Base-by-base conservation (phyloP, 495 filamentous ascomycete genomes). In the Hypomontagnella submonticulosa region DNA sequence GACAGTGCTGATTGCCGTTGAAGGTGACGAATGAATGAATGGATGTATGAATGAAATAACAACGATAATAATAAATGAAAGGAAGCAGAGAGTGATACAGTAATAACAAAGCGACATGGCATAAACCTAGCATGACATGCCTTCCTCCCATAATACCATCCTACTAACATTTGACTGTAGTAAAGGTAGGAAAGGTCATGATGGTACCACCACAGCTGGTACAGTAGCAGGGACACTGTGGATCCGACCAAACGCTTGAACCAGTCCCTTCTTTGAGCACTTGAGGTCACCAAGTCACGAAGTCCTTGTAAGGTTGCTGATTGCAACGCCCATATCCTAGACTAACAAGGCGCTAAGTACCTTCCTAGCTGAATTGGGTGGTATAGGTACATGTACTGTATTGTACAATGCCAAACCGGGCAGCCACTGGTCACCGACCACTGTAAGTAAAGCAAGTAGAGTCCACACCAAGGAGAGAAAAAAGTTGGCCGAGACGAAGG, bases 101-200 rank as follows among this genome's bases (percentile, higher is more conserved):
- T 63, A 63, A 67, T 67, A 62, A 67, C 57, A 67, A 61, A 61
- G 52, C 57, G 50, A 50, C 44, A 53, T n/a, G 34, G 19, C 53
- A 48, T 48, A 48, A 19, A 55, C 33, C 47, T 53, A 19, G 48
- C 48, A 53, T 46, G 10, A 13, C n/a, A 38, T 11, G 23, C 37
- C 37, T 56, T 48, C 51, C 38, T 32, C 36, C 57, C 57, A 51
- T 61, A 57, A 57, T 18, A 16, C 48, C 23, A 27, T 27, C 23
- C 23, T 27, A 27, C 23, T 27, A 27, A 27, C 23, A 27, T 27
- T 27, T 27, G 23, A 27, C 23, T 27, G 23, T 27, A 27, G 23
- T 27, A 27, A 27, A 27, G 23, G 23, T 27, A 2, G 36, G 36
- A 15, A 40, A 40, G 36, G 36, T 15, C 3, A 3, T 27, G 23